Percentiles rank a stretch among this genome's conserved stretches.
These are phyloP conservation scores for Xylariaceae sp. DNA, from an alignment of 2,329 filamentous ascomycete genomes.

Conservation along the genomic window DNA sequence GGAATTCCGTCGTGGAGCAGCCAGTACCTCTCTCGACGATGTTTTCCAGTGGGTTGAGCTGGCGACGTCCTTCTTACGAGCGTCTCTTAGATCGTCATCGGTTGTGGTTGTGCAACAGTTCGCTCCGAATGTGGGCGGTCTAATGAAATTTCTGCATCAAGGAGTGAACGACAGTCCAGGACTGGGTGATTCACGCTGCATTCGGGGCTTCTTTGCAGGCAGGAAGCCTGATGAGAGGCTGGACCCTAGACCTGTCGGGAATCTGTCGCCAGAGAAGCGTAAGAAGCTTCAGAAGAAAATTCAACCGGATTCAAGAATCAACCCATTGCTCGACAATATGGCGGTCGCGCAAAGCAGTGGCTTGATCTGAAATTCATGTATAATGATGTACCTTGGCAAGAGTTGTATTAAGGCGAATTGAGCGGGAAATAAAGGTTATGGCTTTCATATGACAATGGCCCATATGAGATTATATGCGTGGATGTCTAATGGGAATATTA, in stretches of 20 bases:
- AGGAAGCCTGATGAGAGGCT: background rate
- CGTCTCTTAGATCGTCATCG: background rate
- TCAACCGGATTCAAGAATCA: background rate
- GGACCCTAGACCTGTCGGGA: background rate
- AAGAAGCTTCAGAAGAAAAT: slow-evolving; percentile 2
- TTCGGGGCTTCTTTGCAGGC: background rate
- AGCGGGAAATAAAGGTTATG: too few relatives aligned
- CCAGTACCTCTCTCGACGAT: background rate
- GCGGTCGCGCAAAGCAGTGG: background rate
- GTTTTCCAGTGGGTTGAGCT: slow-evolving; percentile 4
- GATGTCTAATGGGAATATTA: too few relatives aligned
- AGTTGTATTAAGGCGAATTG: too few relatives aligned
- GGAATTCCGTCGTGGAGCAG: slow-evolving; percentile 5
- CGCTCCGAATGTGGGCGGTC: too few relatives aligned
- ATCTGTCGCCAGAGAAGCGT: slow-evolving; percentile 2
- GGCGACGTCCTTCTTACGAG: slow-evolving; percentile 1
- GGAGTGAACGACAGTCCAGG: background rate
- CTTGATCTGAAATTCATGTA: background rate
- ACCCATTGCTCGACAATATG: background rate
- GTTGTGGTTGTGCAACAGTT: too few relatives aligned
- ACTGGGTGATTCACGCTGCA: background rate
- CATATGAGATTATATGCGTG: too few relatives aligned
- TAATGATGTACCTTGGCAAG: too few relatives aligned
- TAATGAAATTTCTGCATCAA: background rate
- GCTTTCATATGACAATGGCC: too few relatives aligned